Base-by-base conservation (phyloP, 2,329 filamentous ascomycete genomes). In the Fusarium sambucinum region DNA sequence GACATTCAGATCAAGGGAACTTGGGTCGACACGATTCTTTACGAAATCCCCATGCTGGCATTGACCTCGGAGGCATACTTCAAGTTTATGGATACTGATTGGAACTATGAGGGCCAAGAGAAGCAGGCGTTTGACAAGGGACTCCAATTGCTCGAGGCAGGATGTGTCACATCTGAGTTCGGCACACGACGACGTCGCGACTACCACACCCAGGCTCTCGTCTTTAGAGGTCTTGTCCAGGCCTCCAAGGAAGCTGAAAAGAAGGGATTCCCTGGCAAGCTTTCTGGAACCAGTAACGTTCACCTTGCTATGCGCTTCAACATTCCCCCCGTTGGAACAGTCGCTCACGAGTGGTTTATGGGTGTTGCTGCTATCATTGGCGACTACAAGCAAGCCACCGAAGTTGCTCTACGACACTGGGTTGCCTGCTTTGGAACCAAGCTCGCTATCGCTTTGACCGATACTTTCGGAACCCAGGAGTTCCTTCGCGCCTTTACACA, bases 331-430 rank as follows among this genome's bases (percentile, higher is more conserved):
- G 87, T 98, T 14, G 96, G 96, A 7, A 99, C 96, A 0, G 87
- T 89, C 3, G 96, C 96, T 1, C 96, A 99, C 76, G 96, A 99
- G 81, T 99, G 96, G 96, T 98, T 97, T 83, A 99, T 99, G 96
- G 94, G 93, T 41, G 95, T 97, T 66, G 96, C 96, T 1, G 94
- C 96, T 38, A 93, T 97, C 72, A 92, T 91, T 6, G 86, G 93
- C 66, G 88, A 97, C 79, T 99, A 99, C 77, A 86, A 89, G 71
- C 85, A 87, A 65, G 94, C 96, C 5, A 97, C 94, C 37, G 93
- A 97, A 77, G 86, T 90, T 68, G 94, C 93, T 0, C 82, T 99
- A 71, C 85, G 89, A 59, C 93, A 96, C 77, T 99, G 96, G 96
- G 87, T 97, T 33, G 89, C 90, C 53, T 97, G 92, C 64, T 99